These are phyloP conservation scores for Penicillium coffeae DNA, from an alignment of 495 filamentous ascomycete genomes.

Conservation along the genomic window DNA sequence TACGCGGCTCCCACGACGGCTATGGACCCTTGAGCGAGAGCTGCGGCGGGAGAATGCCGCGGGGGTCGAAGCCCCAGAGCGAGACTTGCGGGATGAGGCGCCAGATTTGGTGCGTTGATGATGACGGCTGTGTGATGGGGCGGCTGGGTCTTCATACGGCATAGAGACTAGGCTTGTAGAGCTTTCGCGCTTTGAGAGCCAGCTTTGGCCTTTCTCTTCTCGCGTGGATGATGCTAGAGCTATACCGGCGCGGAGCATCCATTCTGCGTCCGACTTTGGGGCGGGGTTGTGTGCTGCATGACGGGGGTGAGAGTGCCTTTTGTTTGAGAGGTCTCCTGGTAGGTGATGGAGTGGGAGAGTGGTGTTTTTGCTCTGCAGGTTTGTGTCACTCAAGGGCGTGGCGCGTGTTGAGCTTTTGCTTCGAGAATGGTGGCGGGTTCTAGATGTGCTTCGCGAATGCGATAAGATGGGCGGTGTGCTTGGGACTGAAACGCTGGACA, in stretches of 20 bases:
- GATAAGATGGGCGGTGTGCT: constrained; percentile 47
- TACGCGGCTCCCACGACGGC: constrained; percentile 32
- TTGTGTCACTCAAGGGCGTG: constrained; percentile 32
- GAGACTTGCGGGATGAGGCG: constrained; percentile 21
- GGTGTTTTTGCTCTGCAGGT: constrained; percentile 26
- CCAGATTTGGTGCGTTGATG: constrained; percentile 23
- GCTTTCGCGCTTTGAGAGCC: constrained; percentile 68
- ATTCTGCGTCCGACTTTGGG: constrained; percentile 55
- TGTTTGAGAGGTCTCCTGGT: constrained; percentile 5
- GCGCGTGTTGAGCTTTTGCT: constrained; percentile 37
- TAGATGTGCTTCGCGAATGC: constrained; percentile 44
- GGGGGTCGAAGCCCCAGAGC: constrained; percentile 40
- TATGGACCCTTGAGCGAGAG: constrained; percentile 31
- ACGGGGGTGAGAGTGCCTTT: constrained; percentile 9
- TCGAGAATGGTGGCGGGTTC: constrained; percentile 30
- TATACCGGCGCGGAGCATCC: constrained; percentile 71
- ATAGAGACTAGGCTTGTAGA: constrained; percentile 61
- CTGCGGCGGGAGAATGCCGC: constrained; percentile 24
- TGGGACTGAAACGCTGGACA: constrained; percentile 43
- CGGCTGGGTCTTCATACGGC: constrained; percentile 9
- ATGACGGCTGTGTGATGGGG: constrained; percentile 12
- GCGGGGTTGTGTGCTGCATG: constrained; percentile 12
- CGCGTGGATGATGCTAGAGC: constrained; percentile 64
- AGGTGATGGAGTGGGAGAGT: constrained; percentile 24
- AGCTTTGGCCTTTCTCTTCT: constrained; percentile 75